These are phyloP conservation scores for Chrysoporthe deuterocubensis DNA, from an alignment of 2,329 filamentous ascomycete genomes.

Conservation along the genomic window DNA sequence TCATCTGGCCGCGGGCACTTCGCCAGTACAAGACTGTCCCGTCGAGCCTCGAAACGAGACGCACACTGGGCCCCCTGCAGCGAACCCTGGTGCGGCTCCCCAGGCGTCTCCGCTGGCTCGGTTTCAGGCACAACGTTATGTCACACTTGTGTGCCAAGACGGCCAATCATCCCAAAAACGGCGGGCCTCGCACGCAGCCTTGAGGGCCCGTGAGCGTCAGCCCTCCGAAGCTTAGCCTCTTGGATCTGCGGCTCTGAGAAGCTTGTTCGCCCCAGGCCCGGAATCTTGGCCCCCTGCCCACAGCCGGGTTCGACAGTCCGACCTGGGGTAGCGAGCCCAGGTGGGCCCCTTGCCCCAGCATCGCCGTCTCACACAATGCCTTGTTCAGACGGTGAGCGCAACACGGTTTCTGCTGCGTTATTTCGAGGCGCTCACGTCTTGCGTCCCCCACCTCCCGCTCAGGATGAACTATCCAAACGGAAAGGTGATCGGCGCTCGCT, in stretches of 20 bases:
- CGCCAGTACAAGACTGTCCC: background rate
- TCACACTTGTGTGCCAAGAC: conserved; percentile 1
- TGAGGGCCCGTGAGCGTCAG: background rate
- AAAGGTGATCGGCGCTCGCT: background rate
- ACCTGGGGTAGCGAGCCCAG: background rate
- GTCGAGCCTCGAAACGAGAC: background rate
- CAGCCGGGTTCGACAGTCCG: background rate
- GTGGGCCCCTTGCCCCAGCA: background rate
- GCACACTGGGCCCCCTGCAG: background rate
- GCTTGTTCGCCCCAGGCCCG: background rate
- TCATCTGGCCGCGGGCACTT: background rate
- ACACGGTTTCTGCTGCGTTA: background rate
- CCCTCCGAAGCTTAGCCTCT: background rate
- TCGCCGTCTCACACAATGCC: conserved; percentile 3
- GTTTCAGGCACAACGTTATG: background rate
- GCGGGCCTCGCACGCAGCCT: too few species aligned
- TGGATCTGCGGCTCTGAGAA: background rate
- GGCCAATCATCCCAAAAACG: background rate
- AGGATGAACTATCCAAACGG: background rate
- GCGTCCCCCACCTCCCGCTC: background rate
- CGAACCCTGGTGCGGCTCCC: background rate
- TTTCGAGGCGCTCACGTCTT: background rate
- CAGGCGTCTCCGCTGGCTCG: background rate
- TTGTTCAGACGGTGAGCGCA: conserved; percentile 1
- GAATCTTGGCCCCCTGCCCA: background rate